Evolutionary conservation across 2,329 filamentous ascomycete species (phyloP).

Genomic region (Tolypocladium album): DNA sequence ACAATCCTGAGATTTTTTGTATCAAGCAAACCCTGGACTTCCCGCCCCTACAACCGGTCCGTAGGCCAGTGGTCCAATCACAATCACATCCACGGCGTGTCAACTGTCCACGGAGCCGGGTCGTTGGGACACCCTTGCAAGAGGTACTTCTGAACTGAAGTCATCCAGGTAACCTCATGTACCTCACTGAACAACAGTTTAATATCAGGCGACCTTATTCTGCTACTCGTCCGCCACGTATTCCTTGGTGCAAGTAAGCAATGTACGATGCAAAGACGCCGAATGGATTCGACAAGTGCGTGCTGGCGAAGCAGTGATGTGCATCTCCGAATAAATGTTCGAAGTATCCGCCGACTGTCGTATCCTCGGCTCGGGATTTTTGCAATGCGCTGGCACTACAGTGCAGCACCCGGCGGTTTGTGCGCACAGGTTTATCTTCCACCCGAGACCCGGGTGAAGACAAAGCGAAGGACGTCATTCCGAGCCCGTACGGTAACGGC

Average conservation of each 20-base stretch:
- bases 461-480: neutral
- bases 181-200: neutral
- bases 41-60: neutral
- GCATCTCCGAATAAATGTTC: neutral
- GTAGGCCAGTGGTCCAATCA: neutral
- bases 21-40: neutral
- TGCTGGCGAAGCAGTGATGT: neutral
- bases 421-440: neutral
- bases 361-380: neutral
- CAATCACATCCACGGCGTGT: neutral
- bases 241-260: neutral
- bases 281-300: neutral
- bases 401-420: neutral
- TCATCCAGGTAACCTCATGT: neutral
- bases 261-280: neutral
- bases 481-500: conserved; percentile 4
- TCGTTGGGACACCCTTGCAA: neutral
- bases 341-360: neutral
- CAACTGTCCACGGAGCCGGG: neutral
- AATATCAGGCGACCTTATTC: neutral
- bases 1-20: too few relatives aligned
- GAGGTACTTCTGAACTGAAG: neutral
- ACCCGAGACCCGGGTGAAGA: neutral
- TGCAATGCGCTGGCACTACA: neutral
- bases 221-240: neutral